These are phyloP conservation scores for Sporothrix brunneoviolacea DNA, from an alignment of 2,329 filamentous ascomycete species.

Conservation along the genomic window DNA sequence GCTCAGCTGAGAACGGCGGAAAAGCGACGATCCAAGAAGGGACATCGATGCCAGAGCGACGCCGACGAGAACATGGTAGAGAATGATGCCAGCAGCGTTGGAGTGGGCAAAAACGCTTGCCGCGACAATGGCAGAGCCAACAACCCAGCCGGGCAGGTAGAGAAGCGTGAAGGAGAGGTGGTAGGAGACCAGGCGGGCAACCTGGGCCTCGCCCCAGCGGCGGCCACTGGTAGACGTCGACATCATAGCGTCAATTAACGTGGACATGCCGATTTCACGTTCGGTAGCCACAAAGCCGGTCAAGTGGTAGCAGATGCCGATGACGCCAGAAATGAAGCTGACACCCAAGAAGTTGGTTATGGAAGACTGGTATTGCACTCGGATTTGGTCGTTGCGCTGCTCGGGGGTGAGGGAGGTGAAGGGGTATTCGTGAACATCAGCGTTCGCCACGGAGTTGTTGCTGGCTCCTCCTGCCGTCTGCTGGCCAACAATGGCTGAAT, in stretches of 20 bases:
- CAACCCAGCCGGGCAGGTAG: conserved; percentile 76
- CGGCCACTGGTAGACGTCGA: conserved; percentile 49
- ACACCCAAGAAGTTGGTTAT: conserved; percentile 73
- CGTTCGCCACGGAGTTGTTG: conserved; percentile 23
- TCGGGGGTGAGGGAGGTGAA: conserved; percentile 67
- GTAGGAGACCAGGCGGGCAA: conserved; percentile 68
- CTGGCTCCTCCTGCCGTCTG: conserved; percentile 30
- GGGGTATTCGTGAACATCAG: conserved; percentile 54
- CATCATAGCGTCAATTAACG: conserved; percentile 88
- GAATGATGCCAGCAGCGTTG: conserved; percentile 56
- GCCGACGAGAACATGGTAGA: conserved; percentile 72
- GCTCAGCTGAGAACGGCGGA: conserved; percentile 80
- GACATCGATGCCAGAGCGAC: conserved; percentile 73
- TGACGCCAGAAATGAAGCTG: conserved; percentile 70
- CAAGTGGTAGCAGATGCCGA: conserved; percentile 80
- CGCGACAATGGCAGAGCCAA: conserved; percentile 61
- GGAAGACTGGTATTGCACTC: conserved; percentile 62
- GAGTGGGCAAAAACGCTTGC: conserved; percentile 60
- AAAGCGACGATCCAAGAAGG: conserved; percentile 74
- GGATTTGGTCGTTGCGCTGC: conserved; percentile 59
- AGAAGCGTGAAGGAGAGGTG: conserved; percentile 74
- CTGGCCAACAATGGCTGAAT: conserved; percentile 59
- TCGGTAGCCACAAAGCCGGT: conserved; percentile 81
- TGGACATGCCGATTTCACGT: conserved; percentile 79
- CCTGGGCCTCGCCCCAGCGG: conserved; percentile 65